Evolutionary conservation across 2,329 filamentous ascomycete genomes (phyloP).

Genomic region (Diaporthe eres): DNA sequence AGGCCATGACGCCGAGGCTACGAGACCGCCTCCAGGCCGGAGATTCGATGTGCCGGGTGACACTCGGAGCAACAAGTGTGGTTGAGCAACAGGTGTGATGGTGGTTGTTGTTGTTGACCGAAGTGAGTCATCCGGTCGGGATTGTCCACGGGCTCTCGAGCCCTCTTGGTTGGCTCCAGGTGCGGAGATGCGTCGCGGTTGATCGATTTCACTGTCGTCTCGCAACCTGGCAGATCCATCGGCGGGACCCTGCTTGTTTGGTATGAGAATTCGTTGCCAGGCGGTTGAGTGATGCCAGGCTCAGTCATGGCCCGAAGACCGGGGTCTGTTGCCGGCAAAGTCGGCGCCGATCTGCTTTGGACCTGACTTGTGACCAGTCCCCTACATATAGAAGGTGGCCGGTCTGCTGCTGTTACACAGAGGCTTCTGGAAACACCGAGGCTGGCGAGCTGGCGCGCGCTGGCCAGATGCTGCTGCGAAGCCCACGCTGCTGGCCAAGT

Average conservation of each 20-base stretch:
- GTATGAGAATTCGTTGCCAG: constrained; percentile 20
- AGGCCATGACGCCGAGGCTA: constrained; percentile 13
- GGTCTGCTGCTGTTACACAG: constrained; percentile 21
- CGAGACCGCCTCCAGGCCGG: not conserved
- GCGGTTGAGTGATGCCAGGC: constrained; percentile 7
- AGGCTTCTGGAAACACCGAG: constrained; percentile 26
- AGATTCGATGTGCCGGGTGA: constrained; percentile 3
- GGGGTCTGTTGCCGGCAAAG: constrained; percentile 26
- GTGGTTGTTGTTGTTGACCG: constrained; percentile 5
- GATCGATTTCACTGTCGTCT: constrained; percentile 23
- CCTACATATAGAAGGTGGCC: constrained; percentile 15
- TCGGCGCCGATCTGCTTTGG: constrained; percentile 26
- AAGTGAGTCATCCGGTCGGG: constrained; percentile 14
- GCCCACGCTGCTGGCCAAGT: constrained; percentile 20
- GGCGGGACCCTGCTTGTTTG: constrained; percentile 18
- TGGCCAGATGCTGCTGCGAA: constrained; percentile 9
- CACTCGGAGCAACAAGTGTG: constrained; percentile 2
- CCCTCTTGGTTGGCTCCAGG: not conserved
- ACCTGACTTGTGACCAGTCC: constrained; percentile 31
- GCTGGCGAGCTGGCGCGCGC: not conserved
- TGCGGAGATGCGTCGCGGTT: not conserved
- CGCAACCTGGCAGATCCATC: constrained; percentile 13
- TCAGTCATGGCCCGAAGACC: constrained; percentile 4
- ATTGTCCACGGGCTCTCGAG: not conserved
- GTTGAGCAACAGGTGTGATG: not conserved